Evolutionary conservation across 2,329 filamentous ascomycete genomes (phyloP), one percentile per base, ranked within the genome.

Genomic region (Amesomyces nigricolor): DNA sequence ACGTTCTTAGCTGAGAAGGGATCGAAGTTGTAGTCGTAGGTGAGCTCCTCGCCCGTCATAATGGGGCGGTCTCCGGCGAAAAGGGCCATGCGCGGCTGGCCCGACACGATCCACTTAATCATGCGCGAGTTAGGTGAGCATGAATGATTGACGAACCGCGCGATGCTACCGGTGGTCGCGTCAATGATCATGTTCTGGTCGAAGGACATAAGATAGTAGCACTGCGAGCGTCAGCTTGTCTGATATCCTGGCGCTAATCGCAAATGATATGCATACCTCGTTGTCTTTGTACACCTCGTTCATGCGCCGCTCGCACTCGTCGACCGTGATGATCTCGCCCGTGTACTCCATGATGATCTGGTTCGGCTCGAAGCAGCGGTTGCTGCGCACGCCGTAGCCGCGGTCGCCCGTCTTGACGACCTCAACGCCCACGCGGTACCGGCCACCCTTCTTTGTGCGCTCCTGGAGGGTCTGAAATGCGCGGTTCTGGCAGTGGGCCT

Each of bases 341-440:
- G 91, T 92, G 68, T 99, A 99, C 68, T 99, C 94, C 74, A 97
- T 92, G 67, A 99, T 97, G 68, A 99, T 95, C 73, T 97, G 91
- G 65, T 92, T 85, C 1, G 91, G 83, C 55, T 86, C 78, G 69
- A 97, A 99, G 58, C 85, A 87, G 46, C 94, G 85, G 72, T 92
- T 96, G 68, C 88, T 89, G 58, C 94, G 87, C 48, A 99, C 90
- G 51, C 94, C 94, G 68, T 92, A 91, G 29, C 94, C 94, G 56
- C 91, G 85, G 71, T 95, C 88, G 17, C 77, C 73, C 1, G 94
- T 97, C 74, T 96, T 91, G 72, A 96, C 84, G 40, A 97, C 91
- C 70, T 99, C 94, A 8, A 99, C 91, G 46, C 94, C 94, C 57
- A 96, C 86, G 63, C 94, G 87, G 67, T 89, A 99, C 63, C 90